Base-by-base conservation (phyloP, 2,329 filamentous ascomycete species). In the Aureobasidium musti region DNA sequence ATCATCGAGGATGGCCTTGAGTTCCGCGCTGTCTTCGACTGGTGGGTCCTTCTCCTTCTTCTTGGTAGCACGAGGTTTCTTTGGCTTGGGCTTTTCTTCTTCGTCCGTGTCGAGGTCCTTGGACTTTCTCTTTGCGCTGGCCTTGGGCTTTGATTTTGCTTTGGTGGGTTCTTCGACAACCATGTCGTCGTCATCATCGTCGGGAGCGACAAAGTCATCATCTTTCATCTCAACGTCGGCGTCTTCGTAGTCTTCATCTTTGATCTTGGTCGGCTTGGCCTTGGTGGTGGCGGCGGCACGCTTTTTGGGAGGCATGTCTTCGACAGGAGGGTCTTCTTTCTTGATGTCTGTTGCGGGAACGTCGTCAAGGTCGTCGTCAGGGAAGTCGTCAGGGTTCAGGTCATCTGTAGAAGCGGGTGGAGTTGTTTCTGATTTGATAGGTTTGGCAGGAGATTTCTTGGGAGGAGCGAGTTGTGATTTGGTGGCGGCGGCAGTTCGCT, bases 1-100 rank as follows among this genome's bases (percentile, higher is more conserved):
- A 71, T 88, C 91, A 74, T 96, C 89, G 37, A 98, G 85, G 53
- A 99, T 97, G 57, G 89, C 87, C 76, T 96, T 88, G 23, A 96
- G 87, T 26, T 86, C 84, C 19, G 89, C 83, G 73, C 87, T 88
- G 73, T 96, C 92, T 2, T 84, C 78, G 7, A 82, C 82, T 3
- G 87, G 85, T 3, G 87, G 84, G 76, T 92, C 91, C 76, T 91
- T 90, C 13, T 84, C 79, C 72, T 81, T 81, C 67, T 80, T 81
- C 3, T 85, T 80, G 30, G 70, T 67, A 21, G 76, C 63, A 71
- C 23, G 72, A 68, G 28, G 71, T 45, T 45, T 75, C 74, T 68
- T 87, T 1, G 39, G 52, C 21, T 57, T 57, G 35, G 53, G 83
- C 0, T 76, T 72, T 4, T 82, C 82, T 41, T 86, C 80, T 14